phyloP scores from a whole-genome alignment of 164 flowering plant species.

The Taxillus chinensis region DNA sequence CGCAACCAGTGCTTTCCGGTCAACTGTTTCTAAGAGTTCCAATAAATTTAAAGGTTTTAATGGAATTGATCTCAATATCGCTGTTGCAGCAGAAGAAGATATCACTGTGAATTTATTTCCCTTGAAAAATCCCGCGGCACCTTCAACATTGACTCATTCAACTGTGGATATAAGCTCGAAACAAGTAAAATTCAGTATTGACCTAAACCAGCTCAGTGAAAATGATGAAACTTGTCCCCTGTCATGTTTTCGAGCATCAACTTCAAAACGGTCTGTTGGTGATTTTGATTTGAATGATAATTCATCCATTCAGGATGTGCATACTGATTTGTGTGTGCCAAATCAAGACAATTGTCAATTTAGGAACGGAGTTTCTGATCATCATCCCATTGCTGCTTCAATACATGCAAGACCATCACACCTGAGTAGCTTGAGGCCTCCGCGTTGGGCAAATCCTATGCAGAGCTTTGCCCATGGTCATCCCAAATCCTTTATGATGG shows the following conservation, averaged over 20 bases:
- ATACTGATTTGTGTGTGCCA: constrained; percentile 5
- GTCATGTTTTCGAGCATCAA: neutral
- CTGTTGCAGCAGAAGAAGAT: constrained; percentile 18
- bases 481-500: constrained; percentile 14
- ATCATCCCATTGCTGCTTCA: neutral
- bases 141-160: constrained; percentile 8
- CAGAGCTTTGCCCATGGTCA: constrained; percentile 15
- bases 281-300: constrained; percentile 28
- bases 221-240: constrained; percentile 13
- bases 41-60: constrained; percentile 7
- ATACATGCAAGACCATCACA: constrained; percentile 2
- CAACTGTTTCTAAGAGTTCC: constrained; percentile 7
- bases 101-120: constrained; percentile 4
- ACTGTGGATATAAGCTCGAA: constrained; percentile 15
- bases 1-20: constrained; percentile 23
- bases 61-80: constrained; percentile 35
- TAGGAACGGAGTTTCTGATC: constrained; percentile 3
- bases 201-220: constrained; percentile 23
- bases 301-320: constrained; percentile 9
- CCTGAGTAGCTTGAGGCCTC: neutral
- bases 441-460: constrained; percentile 13
- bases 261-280: constrained; percentile 1
- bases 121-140: neutral
- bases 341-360: constrained; percentile 1
- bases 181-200: constrained; percentile 13